A percentile compares a stretch with the other conserved stretches of the same genome.
Conservation (phyloP, 257 asterid species). For the Nicotiana undulata region DNA sequence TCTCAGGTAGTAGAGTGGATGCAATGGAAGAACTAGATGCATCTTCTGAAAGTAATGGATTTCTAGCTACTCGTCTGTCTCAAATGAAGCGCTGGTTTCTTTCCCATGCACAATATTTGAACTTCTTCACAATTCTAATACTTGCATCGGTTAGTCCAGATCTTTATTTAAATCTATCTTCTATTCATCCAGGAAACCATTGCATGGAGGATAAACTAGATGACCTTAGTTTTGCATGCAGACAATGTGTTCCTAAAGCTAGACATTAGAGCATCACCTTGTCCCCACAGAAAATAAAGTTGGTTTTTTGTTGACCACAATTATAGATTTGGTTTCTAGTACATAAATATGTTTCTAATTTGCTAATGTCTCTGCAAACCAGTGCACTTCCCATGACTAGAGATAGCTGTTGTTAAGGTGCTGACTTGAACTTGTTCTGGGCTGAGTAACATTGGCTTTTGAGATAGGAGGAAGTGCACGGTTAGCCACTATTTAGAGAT, state of each 20-base stretch:
- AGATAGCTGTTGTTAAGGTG: too few relatives aligned
- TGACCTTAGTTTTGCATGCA: not conserved
- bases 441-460: too few relatives aligned
- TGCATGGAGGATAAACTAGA: not conserved
- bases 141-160: constrained; percentile 74
- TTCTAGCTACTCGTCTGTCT: constrained; percentile 32
- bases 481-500: too few relatives aligned
- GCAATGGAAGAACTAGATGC: constrained; percentile 51
- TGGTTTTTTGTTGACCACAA: not conserved
- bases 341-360: not conserved
- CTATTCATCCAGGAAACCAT: not conserved
- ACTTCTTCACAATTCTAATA: constrained; percentile 59
- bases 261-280: not conserved
- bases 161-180: constrained; percentile 1
- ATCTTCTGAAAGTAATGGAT: constrained; percentile 38
- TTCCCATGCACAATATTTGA: constrained; percentile 67
- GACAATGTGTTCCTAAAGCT: not conserved
- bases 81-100: constrained; percentile 58
- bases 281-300: not conserved
- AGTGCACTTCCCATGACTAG: not conserved
- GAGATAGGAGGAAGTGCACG: too few relatives aligned
- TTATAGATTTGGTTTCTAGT: not conserved
- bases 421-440: too few relatives aligned
- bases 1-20: constrained; percentile 53
- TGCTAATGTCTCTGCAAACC: not conserved